Conservation (phyloP, 768 basidiomycete genomes). For the Panus rudis region DNA sequence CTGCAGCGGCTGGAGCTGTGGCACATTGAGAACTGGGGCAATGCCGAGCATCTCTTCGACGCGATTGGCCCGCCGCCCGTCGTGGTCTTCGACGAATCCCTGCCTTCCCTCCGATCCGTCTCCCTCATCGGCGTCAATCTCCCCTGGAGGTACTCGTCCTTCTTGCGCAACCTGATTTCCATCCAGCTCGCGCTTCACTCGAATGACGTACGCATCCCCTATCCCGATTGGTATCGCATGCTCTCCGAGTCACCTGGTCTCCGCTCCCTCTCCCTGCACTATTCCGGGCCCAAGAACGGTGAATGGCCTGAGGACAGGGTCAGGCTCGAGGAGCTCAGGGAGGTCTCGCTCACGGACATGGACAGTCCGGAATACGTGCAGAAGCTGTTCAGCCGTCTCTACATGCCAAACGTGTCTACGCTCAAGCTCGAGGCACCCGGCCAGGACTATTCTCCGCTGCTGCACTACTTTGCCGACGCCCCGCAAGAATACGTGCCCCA, state of each 20-base stretch:
- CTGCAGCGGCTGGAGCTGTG: slow-evolving; percentile 58
- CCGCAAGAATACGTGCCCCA: slow-evolving; percentile 5
- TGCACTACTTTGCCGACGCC: slow-evolving; percentile 20
- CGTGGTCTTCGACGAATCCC: slow-evolving; percentile 43
- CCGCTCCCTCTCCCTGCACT: slow-evolving; percentile 43
- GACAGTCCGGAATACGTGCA: slow-evolving; percentile 50
- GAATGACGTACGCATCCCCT: slow-evolving; percentile 50
- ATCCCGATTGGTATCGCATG: slow-evolving; percentile 47
- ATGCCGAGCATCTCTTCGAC: slow-evolving; percentile 41
- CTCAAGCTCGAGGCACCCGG: slow-evolving; percentile 47
- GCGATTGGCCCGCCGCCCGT: slow-evolving; percentile 57
- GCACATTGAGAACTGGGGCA: slow-evolving; percentile 54
- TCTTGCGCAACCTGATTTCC: slow-evolving; percentile 39
- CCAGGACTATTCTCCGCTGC: slow-evolving; percentile 42
- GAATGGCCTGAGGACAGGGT: slow-evolving; percentile 31
- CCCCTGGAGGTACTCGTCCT: slow-evolving; percentile 52
- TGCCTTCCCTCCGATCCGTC: slow-evolving; percentile 47
- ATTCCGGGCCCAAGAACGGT: slow-evolving; percentile 45
- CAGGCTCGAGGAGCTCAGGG: slow-evolving; percentile 27
- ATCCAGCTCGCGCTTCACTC: slow-evolving; percentile 57
- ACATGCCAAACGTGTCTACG: slow-evolving; percentile 36
- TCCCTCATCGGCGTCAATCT: slow-evolving; percentile 63
- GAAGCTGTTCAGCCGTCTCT: slow-evolving; percentile 37
- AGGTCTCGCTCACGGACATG: slow-evolving; percentile 46
- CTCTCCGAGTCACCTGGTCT: slow-evolving; percentile 43